Percentiles rank a stretch among this genome's conserved stretches.
Evolutionary conservation across 257 asterid genomes (phyloP).

Genomic region (Ligustrum vulgare): DNA sequence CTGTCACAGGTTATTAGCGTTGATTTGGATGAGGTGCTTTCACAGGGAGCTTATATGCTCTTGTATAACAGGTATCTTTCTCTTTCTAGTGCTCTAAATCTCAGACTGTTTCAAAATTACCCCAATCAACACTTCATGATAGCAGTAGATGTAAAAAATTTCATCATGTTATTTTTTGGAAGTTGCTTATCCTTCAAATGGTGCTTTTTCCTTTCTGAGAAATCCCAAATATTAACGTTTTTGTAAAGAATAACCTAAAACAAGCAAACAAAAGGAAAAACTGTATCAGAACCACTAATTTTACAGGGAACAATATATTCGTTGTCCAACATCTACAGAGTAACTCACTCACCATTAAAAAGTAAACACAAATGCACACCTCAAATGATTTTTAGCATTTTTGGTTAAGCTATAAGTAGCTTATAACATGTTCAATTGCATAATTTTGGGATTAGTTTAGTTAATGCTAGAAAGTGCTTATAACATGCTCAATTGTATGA

Average conservation of each 20-base stretch:
- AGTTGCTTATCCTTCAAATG: neutral
- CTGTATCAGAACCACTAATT: neutral
- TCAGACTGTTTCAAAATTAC: neutral
- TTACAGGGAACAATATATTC: neutral
- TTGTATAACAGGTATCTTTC: constrained; percentile 80
- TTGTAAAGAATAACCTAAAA: too few species aligned
- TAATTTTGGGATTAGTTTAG: too few species aligned
- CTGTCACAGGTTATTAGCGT: constrained; percentile 58
- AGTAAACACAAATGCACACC: neutral
- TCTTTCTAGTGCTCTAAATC: constrained; percentile 4
- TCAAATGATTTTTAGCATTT: neutral
- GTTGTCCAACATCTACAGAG: neutral
- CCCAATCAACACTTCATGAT: neutral
- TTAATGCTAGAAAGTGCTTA: too few species aligned
- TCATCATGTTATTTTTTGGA: neutral
- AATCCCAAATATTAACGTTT: neutral
- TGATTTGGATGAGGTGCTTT: constrained; percentile 87
- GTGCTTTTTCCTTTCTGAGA: neutral
- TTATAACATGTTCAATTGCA: too few species aligned
- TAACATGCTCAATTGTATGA: too few species aligned
- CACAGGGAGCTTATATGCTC: constrained; percentile 98
- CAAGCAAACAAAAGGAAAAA: neutral
- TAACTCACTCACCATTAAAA: neutral
- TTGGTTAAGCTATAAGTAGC: neutral
- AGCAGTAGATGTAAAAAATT: neutral